phyloP scores from a whole-genome alignment of 2,329 filamentous ascomycete genomes.

The Pseudogymnoascus sp. region DNA sequence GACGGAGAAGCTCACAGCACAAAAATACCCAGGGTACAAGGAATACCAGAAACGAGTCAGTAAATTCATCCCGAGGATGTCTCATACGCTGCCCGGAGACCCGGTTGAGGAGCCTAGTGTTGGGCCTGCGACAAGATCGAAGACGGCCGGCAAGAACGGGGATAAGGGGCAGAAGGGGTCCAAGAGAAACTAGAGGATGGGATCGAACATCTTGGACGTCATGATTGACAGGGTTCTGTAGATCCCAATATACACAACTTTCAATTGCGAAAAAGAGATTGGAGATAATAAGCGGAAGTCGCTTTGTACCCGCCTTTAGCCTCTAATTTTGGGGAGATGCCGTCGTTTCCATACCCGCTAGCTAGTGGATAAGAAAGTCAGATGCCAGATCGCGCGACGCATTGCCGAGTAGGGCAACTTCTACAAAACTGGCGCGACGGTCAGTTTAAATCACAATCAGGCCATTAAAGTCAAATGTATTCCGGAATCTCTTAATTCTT shows the following conservation, averaged over 20 bases:
- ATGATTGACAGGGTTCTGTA: slow-evolving; percentile 7
- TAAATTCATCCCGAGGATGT: slow-evolving; percentile 61
- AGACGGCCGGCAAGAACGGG: neutral
- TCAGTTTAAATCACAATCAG: neutral
- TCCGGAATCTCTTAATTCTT: neutral
- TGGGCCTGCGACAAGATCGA: neutral
- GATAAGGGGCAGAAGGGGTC: slow-evolving; percentile 5
- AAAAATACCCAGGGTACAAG: slow-evolving; percentile 83
- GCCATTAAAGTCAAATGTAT: neutral
- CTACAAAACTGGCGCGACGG: neutral
- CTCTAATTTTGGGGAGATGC: neutral
- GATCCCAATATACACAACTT: slow-evolving; percentile 4
- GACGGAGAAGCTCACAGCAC: slow-evolving; percentile 69
- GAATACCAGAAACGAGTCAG: slow-evolving; percentile 76
- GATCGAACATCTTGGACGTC: neutral
- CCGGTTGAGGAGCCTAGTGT: neutral
- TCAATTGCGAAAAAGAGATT: neutral
- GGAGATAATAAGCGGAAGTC: neutral
- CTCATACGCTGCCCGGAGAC: neutral
- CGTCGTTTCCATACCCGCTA: slow-evolving; percentile 3
- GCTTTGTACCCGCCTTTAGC: slow-evolving; percentile 7
- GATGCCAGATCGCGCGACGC: slow-evolving; percentile 2
- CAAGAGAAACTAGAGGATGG: slow-evolving; percentile 6
- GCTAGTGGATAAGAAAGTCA: slow-evolving; percentile 7
- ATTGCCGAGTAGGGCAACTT: slow-evolving; percentile 6